Evolutionary conservation across 345 rosid genomes (phyloP), one percentile per base, ranked within the genome.

Genomic region (Psidium guajava): DNA sequence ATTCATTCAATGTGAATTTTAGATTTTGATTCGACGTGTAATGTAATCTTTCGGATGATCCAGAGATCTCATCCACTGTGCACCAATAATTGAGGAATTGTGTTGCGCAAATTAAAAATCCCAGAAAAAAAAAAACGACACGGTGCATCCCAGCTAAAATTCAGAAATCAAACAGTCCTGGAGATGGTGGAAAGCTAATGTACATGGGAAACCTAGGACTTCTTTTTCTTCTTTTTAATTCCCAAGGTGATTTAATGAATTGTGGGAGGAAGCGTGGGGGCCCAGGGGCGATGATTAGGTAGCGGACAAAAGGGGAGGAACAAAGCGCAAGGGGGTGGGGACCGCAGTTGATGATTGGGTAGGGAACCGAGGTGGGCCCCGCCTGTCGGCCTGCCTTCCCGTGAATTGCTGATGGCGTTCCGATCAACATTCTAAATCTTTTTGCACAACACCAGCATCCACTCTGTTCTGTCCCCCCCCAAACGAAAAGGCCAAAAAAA

Each of bases 321-420:
- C 40, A 7, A 61, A 14, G 36, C 2, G 21, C 10, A 18, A 61
- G 3, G 84, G 84, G 84, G 84, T 3, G 85, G 87, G 93, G 92
- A 80, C 42, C 92, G 92, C 88, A 69, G 36, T 82, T 89, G 92
- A 91, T 92, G 93, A 93, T 90, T 88, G 85, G 93, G 92, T 86
- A 85, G 93, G 92, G 89, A 90, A 92, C 96, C 88, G 59, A 22
- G 14, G 27, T 85, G 90, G 95, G 87, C 50, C 91, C 58, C 91
- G 58, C 40, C 64, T 92, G 96, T 93, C 93, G 84, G 75, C 85
- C 85, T 91, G 93, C 88, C 95, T 16, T 69, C 85, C 83, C 88
- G 82, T 32, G 24, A 0, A 69, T 4, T 69, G 24, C 77, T 69
- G 77, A 69, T 36, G 21, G 54, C 51, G 51, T 49, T 49, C 9